Base-by-base conservation (phyloP, 305 asterid species). In the Fraxinus nigra region DNA sequence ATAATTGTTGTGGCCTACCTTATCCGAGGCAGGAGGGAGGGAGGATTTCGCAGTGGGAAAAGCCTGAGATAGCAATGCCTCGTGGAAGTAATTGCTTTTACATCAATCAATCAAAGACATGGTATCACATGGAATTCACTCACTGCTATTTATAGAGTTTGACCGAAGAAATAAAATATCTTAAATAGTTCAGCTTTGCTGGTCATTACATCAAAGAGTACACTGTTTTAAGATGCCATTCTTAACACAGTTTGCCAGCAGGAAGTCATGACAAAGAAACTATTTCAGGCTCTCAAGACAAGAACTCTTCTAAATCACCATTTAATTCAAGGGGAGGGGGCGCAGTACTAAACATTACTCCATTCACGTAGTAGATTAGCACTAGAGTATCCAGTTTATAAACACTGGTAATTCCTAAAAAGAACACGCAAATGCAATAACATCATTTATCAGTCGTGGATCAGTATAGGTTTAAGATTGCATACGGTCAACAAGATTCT, bases 401-500 rank as follows among this genome's bases (percentile, higher is more conserved):
- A 30, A 82, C 74, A 72, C 76, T 20, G 0, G 7, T 3, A 13
- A 26, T n/a, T 16, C 26, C 14, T 51, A 34, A n/a, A 34, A 24
- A 16, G n/a, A 77, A 76, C 75, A 63, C 7, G 75, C 59, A 38
- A 75, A 61, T 32, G 33, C 65, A 67, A 76, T 35, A 84, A 48
- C 30, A 40, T 30, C 33, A 40, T 70, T 43, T 37, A 43, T 34
- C n/a, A 75, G 74, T 18, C 6, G 20, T 82, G 40, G 56, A 72
- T 35, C 80, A 70, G 80, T 34, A 83, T 33, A 70, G 78, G 81
- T 56, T 43, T 26, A 34, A 72, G 78, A 59, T 40, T 79, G 82
- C 97, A 40, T 86, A 94, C 98, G 97, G 82, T 92, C 97, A 79
- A 94, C 98, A 79, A 94, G 95, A 83, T 91, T 46, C 90, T 94